Base-by-base conservation (phyloP, 2,329 filamentous ascomycete genomes). In the Cladophialophora chaetospira region DNA sequence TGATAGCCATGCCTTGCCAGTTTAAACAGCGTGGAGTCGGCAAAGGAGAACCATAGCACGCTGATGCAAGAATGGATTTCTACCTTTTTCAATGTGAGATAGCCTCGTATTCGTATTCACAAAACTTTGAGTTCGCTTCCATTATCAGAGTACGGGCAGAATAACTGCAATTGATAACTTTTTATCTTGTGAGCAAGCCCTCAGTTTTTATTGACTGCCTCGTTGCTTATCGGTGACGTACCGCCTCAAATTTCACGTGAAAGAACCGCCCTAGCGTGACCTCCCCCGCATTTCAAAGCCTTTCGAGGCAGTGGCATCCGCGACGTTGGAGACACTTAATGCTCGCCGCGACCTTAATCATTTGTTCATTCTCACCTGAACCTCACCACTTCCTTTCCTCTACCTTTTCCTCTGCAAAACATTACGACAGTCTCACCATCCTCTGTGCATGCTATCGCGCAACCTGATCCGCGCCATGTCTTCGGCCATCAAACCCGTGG, bases 1-100 rank as follows among this genome's bases (percentile, higher is more conserved):
- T 72, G 68, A 67, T 60, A 62, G 57, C 4, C 63, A 65, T 65
- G 53, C 35, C 36, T 40, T 6, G 36, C 9, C n/a, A 19, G 35
- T n/a, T n/a, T n/a, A n/a, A 21, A 19, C 5, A 19, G 17, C 8
- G 35, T 4, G n/a, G n/a, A n/a, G n/a, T n/a, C n/a, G n/a, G n/a
- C n/a, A n/a, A n/a, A n/a, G n/a, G n/a, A n/a, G n/a, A n/a, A n/a
- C n/a, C n/a, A n/a, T n/a, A n/a, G n/a, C n/a, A n/a, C n/a, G n/a
- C n/a, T n/a, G n/a, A n/a, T n/a, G n/a, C n/a, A n/a, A n/a, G n/a
- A n/a, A n/a, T n/a, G n/a, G n/a, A n/a, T n/a, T n/a, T n/a, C n/a
- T n/a, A n/a, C n/a, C n/a, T n/a, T n/a, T n/a, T n/a, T n/a, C n/a
- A n/a, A n/a, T n/a, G n/a, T n/a, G 17, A 3, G 36, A 21, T 21